Evolutionary conservation across 371 early-diverging fungal species (phyloP).

Genomic region (Dinochytrium kinnereticum): DNA sequence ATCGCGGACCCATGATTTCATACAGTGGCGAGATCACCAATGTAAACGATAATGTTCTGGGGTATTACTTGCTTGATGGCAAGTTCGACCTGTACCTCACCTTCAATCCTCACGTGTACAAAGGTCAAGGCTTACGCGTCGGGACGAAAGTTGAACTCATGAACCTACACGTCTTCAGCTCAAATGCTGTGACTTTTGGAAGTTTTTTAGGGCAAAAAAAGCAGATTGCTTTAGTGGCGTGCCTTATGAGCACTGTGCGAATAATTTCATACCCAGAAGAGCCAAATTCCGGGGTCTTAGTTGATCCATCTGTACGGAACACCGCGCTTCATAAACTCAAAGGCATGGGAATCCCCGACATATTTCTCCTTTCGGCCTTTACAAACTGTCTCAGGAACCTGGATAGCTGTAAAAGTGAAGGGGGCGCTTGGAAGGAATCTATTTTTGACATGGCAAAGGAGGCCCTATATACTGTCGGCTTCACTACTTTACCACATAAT

Average conservation of each 20-base stretch:
- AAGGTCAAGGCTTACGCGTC: not conserved
- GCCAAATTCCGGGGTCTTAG: not conserved
- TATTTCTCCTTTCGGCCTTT: not conserved
- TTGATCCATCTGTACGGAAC: not conserved
- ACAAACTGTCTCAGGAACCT: not conserved
- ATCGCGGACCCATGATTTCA: not conserved
- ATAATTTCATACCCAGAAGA: not conserved
- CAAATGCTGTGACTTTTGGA: not conserved
- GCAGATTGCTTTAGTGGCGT: not conserved
- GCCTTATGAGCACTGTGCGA: not conserved
- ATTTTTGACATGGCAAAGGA: not conserved
- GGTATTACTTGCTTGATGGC: constrained; percentile 15
- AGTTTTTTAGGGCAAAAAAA: not conserved
- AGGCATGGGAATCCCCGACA: not conserved
- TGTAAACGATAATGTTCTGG: constrained; percentile 3
- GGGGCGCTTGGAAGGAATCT: not conserved
- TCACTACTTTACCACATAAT: not conserved
- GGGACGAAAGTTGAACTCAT: not conserved
- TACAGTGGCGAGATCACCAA: constrained; percentile 20
- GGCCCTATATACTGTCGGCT: not conserved
- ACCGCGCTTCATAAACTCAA: not conserved
- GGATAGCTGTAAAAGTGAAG: not conserved
- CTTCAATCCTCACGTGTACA: constrained; percentile 4
- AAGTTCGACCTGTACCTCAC: constrained; percentile 26
- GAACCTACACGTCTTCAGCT: not conserved